phyloP scores from a whole-genome alignment of 2,329 filamentous ascomycete genomes.

The Fusarium equiseti region DNA sequence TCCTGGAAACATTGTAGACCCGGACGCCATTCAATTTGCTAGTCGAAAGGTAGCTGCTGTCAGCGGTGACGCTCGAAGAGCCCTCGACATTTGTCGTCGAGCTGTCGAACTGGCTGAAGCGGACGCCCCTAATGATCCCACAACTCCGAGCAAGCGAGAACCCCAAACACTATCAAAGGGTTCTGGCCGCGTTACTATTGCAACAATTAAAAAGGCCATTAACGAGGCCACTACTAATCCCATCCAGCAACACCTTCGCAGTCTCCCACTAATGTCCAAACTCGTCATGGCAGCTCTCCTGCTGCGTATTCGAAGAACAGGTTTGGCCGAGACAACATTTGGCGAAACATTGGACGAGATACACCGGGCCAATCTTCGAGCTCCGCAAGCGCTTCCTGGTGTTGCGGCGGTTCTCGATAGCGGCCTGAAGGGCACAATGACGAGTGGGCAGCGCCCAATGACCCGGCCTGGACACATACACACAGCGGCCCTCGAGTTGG shows the following conservation, averaged over 20 bases:
- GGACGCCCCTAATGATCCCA: constrained; percentile 64
- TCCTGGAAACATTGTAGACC: constrained; percentile 87
- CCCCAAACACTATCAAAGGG: constrained; percentile 46
- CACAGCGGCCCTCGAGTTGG: constrained; percentile 82
- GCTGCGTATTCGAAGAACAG: constrained; percentile 82
- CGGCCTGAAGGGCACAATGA: constrained; percentile 47
- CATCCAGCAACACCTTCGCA: constrained; percentile 87
- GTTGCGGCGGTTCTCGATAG: constrained; percentile 54
- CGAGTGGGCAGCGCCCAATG: constrained; percentile 47
- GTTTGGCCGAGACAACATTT: constrained; percentile 86
- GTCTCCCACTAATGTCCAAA: constrained; percentile 84
- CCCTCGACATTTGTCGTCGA: constrained; percentile 92
- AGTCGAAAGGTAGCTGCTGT: constrained; percentile 97
- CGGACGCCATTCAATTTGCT: constrained; percentile 95
- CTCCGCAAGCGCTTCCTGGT: constrained; percentile 52
- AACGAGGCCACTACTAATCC: constrained; percentile 94
- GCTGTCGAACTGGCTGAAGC: constrained; percentile 95
- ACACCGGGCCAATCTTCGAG: constrained; percentile 55
- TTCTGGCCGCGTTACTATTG: constrained; percentile 80
- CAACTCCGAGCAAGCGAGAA: constrained; percentile 71
- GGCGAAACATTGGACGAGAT: constrained; percentile 89
- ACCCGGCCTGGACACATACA: constrained; percentile 63
- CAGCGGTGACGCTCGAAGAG: constrained; percentile 90
- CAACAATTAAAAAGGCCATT: constrained; percentile 93
- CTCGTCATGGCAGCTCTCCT: constrained; percentile 87